These are phyloP conservation scores for Panellus pusillus DNA, from an alignment of 768 basidiomycete species.

Conservation along the genomic window DNA sequence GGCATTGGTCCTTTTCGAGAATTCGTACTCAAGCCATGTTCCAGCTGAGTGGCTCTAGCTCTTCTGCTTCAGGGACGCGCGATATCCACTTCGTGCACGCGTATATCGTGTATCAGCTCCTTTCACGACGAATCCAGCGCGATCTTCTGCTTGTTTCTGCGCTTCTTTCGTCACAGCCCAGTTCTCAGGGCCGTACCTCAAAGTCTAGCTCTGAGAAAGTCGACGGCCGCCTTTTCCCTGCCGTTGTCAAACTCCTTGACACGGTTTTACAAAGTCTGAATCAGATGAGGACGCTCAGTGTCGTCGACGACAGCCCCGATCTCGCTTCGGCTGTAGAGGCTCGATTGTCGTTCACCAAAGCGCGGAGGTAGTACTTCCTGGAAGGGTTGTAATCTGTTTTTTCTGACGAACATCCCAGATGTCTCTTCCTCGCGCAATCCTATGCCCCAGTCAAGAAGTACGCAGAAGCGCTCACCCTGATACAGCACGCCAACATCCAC, in stretches of 20 bases:
- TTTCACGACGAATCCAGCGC: constrained; percentile 84
- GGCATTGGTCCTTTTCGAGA: background rate
- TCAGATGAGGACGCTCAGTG: constrained; percentile 81
- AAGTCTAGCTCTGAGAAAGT: constrained; percentile 45
- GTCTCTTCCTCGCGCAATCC: constrained; percentile 73
- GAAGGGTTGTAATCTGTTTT: constrained; percentile 1
- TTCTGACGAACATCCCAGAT: constrained; percentile 34
- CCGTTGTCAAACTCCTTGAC: constrained; percentile 86
- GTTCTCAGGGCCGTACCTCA: constrained; percentile 22
- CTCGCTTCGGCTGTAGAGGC: constrained; percentile 78
- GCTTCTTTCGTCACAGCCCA: constrained; percentile 47
- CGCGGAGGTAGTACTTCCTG: constrained; percentile 55
- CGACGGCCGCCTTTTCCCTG: constrained; percentile 77
- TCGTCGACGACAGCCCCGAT: constrained; percentile 88
- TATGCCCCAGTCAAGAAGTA: constrained; percentile 71
- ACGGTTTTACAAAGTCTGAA: constrained; percentile 81
- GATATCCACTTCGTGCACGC: constrained; percentile 86
- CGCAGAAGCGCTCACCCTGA: constrained; percentile 68
- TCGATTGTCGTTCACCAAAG: constrained; percentile 71
- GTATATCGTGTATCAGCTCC: constrained; percentile 84
- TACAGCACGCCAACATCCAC: constrained; percentile 71
- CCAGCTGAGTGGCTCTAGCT: constrained; percentile 41
- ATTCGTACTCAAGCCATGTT: constrained; percentile 12
- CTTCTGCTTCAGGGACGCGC: constrained; percentile 44
- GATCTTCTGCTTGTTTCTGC: constrained; percentile 80